phyloP scores from a whole-genome alignment of 2,329 filamentous ascomycete species.

The Talaromyces rugulosus region DNA sequence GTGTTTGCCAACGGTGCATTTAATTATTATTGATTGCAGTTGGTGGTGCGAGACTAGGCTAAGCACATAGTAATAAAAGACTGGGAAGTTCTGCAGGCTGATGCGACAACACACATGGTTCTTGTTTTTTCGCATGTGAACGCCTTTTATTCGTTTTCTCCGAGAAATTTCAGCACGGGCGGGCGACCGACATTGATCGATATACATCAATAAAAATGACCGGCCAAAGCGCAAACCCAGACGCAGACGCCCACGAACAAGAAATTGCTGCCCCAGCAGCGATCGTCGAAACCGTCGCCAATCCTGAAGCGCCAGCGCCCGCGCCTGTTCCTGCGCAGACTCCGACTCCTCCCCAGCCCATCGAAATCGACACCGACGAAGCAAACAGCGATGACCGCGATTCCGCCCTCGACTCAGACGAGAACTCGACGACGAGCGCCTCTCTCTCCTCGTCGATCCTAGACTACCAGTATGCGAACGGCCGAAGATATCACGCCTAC shows the following conservation, averaged over 20 bases:
- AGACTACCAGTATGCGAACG: conserved; percentile 7
- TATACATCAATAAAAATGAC: neutral
- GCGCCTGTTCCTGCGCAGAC: neutral
- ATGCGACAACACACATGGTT: neutral
- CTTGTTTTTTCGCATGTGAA: neutral
- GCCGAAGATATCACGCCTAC: conserved; percentile 9
- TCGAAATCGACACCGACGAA: conserved; percentile 5
- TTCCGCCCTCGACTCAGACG: conserved; percentile 1
- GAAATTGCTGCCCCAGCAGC: neutral
- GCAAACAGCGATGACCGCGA: neutral
- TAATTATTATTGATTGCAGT: too few species aligned
- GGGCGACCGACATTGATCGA: too few species aligned
- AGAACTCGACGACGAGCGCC: conserved; percentile 1
- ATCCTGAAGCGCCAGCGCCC: neutral
- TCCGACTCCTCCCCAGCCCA: neutral
- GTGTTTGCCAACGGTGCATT: neutral
- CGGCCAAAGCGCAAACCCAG: neutral
- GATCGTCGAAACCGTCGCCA: neutral
- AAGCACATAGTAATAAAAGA: neutral
- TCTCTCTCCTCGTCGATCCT: conserved; percentile 4
- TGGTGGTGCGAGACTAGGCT: neutral
- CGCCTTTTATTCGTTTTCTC: neutral
- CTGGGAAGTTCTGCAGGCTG: neutral
- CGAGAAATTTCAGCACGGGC: too few species aligned
- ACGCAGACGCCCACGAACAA: neutral